Conservation (phyloP, 495 filamentous ascomycete species). For the Hypoxylon subgilvum region DNA sequence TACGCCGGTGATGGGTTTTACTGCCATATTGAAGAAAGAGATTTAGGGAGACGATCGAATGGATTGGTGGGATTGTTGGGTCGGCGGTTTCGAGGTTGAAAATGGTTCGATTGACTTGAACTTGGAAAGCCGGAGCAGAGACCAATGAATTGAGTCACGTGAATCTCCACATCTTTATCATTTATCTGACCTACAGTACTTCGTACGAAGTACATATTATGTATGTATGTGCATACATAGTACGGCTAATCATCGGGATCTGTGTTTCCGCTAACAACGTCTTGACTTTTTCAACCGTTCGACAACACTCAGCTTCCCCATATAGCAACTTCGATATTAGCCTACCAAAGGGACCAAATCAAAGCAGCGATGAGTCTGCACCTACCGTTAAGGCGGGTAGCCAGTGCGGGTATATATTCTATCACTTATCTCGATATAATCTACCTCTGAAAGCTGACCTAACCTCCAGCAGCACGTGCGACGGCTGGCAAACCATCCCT, state of each 20-base stretch:
- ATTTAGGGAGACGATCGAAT: slow-evolving; percentile 6
- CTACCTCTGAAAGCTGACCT: slow-evolving; percentile 6
- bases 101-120: slow-evolving; percentile 31
- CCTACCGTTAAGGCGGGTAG: slow-evolving; percentile 51
- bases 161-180: neutral
- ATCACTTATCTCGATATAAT: slow-evolving; percentile 23
- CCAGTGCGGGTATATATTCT: slow-evolving; percentile 44
- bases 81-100: slow-evolving; percentile 4
- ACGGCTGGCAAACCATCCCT: slow-evolving; percentile 42
- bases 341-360: slow-evolving; percentile 13
- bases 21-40: slow-evolving; percentile 48
- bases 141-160: slow-evolving; percentile 22
- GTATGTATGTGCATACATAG: no score
- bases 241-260: no score
- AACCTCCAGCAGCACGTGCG: slow-evolving; percentile 27
- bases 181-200: neutral
- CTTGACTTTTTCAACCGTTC: neutral
- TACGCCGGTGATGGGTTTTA: slow-evolving; percentile 53
- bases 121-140: slow-evolving; percentile 23
- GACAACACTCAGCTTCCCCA: neutral
- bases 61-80: slow-evolving; percentile 1
- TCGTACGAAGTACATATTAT: no score
- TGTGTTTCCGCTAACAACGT: neutral
- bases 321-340: slow-evolving; percentile 3
- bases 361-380: slow-evolving; percentile 50